These are phyloP conservation scores for Phytopythium mirpurense DNA, from an alignment of 352 stramenopile genomes.

Conservation along the genomic window DNA sequence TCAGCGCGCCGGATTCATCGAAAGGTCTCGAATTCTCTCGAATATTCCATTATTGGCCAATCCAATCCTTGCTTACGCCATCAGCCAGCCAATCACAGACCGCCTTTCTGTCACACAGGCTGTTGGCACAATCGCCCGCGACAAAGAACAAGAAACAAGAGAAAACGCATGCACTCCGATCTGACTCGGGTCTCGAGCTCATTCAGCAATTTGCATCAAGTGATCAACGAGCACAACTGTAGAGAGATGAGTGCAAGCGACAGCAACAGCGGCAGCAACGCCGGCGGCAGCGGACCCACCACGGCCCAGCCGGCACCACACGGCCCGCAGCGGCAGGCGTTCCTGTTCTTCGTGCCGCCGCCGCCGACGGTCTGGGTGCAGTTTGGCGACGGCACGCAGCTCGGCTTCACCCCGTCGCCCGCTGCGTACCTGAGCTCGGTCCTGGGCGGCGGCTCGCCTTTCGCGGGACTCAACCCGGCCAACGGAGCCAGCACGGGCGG, in stretches of 20 bases:
- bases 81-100: neutral
- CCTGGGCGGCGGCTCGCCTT: conserved; percentile 21
- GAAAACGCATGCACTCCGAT: too few relatives aligned
- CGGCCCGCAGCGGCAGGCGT: conserved; percentile 9
- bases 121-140: neutral
- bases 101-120: neutral
- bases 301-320: conserved; percentile 10
- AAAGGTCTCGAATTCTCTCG: conserved; percentile 13
- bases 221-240: conserved; percentile 7
- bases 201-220: conserved; percentile 24
- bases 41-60: conserved; percentile 13
- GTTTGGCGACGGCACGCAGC: conserved; percentile 44
- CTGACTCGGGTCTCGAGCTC: neutral
- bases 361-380: conserved; percentile 60
- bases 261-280: conserved; percentile 13
- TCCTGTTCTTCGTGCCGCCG: conserved; percentile 53
- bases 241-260: conserved; percentile 15
- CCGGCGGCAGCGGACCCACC: conserved; percentile 9
- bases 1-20: conserved; percentile 13
- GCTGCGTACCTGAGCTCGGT: conserved; percentile 33
- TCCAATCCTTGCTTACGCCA: neutral
- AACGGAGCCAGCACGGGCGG: conserved; percentile 8
- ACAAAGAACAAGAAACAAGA: conserved; percentile 4
- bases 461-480: conserved; percentile 4
- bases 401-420: conserved; percentile 45